Base-by-base conservation (phyloP, 305 asterid genomes). In the Fraxinus paxiana region DNA sequence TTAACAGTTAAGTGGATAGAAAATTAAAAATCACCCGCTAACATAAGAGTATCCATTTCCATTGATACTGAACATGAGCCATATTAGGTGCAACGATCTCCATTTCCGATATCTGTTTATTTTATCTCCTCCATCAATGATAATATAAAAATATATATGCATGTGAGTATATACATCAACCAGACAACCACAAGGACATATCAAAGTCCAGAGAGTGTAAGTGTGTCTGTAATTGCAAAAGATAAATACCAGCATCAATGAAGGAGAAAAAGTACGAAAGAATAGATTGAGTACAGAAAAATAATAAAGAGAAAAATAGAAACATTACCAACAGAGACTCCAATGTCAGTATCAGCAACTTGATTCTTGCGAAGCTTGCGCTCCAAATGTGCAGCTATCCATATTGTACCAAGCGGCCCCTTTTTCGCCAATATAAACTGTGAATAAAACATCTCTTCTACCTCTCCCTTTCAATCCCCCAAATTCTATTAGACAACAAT, bases 341-440 rank as follows among this genome's bases (percentile, higher is more conserved):
- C 99, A 81, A 96, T 96, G 90, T 96, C 98, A 59, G 99, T 96
- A 86, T 96, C 99, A 82, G 99, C 98, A 84, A 96, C 97, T 88
- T 96, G 99, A 87, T 96, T 96, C 90, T 96, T 96, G 4, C 98
- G 89, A 74, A 96, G 98, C 91, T 96, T 96, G 81, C 99, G 88
- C 87, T 96, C 99, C 80, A 96, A 86, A 91, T 96, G 99, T 3
- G 99, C 99, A 6, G 99, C 99, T 70, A 96, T 96, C 99, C 99
- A 96, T 82, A 96, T 93, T 46, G 98, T 95, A 67, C 98, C 98
- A 33, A 95, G 59, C 22, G 98, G 98, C 73, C 98, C 98, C 94
- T 95, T 95, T 82, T 95, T 95, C 0, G 98, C 98, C 87, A 95
- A 86, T 88, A 95, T 95, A 82, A 95, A 95, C 84, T 95, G 98